phyloP scores from a whole-genome alignment of 768 basidiomycete species.

The Boletus rex-veris region DNA sequence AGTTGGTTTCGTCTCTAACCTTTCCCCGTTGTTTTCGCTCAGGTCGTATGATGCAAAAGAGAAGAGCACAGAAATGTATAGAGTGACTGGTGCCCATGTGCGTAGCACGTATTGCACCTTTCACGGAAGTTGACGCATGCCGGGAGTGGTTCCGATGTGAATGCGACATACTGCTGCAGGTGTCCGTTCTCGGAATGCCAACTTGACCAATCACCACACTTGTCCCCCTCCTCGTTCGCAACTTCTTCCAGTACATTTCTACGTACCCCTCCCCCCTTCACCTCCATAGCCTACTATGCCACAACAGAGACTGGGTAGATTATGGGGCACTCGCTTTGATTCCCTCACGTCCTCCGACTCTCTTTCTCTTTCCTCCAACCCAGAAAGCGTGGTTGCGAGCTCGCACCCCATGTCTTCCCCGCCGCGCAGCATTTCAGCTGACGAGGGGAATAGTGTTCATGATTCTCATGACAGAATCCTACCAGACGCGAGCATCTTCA shows the following conservation, averaged over 20 bases:
- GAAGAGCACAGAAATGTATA: constrained; percentile 27
- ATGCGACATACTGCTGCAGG: constrained; percentile 17
- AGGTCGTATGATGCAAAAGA: constrained; percentile 24
- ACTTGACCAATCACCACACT: constrained; percentile 15
- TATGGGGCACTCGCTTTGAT: constrained; percentile 76
- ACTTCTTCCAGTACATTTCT: constrained; percentile 18
- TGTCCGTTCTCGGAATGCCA: constrained; percentile 19
- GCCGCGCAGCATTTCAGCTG: constrained; percentile 9
- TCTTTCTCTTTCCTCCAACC: constrained; percentile 40
- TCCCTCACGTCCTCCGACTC: constrained; percentile 53
- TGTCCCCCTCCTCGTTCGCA: constrained; percentile 3
- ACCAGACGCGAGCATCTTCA: constrained; percentile 80
- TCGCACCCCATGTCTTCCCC: constrained; percentile 14
- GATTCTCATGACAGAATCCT: constrained; percentile 47
- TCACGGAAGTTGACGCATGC: constrained; percentile 29
- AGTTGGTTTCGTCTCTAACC: constrained; percentile 10
- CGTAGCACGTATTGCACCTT: constrained; percentile 16
- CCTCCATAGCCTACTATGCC: constrained; percentile 39
- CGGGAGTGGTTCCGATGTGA: constrained; percentile 13
- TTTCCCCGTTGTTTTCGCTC: constrained; percentile 26
- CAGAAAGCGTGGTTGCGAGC: constrained; percentile 13
- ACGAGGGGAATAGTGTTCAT: constrained; percentile 31
- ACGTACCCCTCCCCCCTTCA: constrained; percentile 4
- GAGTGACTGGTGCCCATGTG: constrained; percentile 14
- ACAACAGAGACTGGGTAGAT: constrained; percentile 41